These are phyloP conservation scores for Phyllachora maydis DNA, from an alignment of 2,329 filamentous ascomycete species.

Conservation along the genomic window DNA sequence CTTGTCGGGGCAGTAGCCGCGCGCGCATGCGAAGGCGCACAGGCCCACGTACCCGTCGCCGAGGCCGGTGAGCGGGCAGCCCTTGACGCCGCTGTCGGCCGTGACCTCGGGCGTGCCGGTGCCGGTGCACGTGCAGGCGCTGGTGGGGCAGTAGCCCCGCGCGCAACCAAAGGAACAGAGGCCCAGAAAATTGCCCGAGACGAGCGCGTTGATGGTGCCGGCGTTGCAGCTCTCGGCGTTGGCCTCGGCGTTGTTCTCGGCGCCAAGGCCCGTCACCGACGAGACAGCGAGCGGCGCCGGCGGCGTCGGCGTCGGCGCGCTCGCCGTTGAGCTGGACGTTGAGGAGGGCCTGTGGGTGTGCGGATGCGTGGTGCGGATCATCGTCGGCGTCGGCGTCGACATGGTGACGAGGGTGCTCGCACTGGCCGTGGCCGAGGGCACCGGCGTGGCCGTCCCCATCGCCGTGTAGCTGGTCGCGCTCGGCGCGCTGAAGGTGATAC, in stretches of 20 bases:
- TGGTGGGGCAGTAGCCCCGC: slow-evolving; percentile 5
- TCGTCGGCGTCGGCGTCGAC: too few species aligned
- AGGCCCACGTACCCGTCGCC: slow-evolving; percentile 1
- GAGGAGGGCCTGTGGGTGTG: neutral
- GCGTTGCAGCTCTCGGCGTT: slow-evolving; percentile 3
- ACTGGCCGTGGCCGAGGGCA: too few species aligned
- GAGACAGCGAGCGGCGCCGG: too few species aligned
- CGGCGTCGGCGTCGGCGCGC: slow-evolving; percentile 1
- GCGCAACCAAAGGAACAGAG: slow-evolving; percentile 5
- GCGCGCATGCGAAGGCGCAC: slow-evolving; percentile 2
- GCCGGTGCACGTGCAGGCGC: slow-evolving; percentile 4
- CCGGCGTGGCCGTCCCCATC: too few species aligned
- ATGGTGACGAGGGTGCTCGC: too few species aligned
- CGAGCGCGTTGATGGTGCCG: slow-evolving; percentile 3
- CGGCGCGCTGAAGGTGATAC: too few species aligned
- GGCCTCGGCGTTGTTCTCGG: slow-evolving; percentile 1
- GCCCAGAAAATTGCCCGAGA: slow-evolving; percentile 4
- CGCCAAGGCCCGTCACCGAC: too few species aligned
- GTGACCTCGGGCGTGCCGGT: slow-evolving; percentile 1
- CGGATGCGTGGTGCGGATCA: too few species aligned
- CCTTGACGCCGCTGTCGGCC: neutral
- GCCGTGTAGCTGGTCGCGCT: too few species aligned
- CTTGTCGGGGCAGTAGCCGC: slow-evolving; percentile 1
- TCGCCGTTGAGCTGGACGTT: neutral
- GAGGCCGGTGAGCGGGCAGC: slow-evolving; percentile 1